Evolutionary conservation across 495 filamentous ascomycete species (phyloP).

Genomic region (Tuber calosporum): DNA sequence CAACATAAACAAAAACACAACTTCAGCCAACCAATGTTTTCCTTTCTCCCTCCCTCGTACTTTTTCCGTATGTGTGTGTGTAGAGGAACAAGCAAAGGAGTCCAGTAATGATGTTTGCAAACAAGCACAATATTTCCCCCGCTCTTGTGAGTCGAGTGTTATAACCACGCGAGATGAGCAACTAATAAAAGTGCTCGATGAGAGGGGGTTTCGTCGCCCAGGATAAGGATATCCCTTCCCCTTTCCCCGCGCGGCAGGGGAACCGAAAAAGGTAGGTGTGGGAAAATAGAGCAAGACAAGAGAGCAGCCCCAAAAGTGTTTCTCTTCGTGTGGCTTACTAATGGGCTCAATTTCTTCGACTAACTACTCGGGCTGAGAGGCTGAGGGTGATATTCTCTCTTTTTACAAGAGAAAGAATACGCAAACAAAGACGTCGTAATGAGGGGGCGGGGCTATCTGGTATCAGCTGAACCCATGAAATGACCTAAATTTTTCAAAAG

Average conservation of each 20-base stretch:
- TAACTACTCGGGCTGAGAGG: conserved; percentile 1
- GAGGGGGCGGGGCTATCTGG: neutral
- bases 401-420: neutral
- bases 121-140: neutral
- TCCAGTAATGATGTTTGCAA: conserved; percentile 1
- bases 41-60: neutral
- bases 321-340: neutral
- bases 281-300: conserved; percentile 3
- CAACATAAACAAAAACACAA: conserved; percentile 3
- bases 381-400: conserved; percentile 3
- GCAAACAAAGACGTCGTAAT: conserved; percentile 6
- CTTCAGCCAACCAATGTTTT: neutral
- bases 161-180: conserved; percentile 3
- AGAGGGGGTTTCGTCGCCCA: neutral
- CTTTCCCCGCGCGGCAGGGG: conserved; percentile 5
- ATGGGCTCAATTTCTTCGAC: neutral
- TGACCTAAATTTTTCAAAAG: conserved; percentile 2
- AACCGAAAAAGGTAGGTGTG: conserved; percentile 5
- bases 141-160: conserved; percentile 2
- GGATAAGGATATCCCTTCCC: neutral
- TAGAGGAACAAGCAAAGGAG: neutral
- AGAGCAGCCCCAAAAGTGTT: neutral
- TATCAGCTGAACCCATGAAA: conserved; percentile 5
- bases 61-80: neutral
- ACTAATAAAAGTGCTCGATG: conserved; percentile 4